Conservation (phyloP, 257 asterid genomes). For the Coffea eugenioides region DNA sequence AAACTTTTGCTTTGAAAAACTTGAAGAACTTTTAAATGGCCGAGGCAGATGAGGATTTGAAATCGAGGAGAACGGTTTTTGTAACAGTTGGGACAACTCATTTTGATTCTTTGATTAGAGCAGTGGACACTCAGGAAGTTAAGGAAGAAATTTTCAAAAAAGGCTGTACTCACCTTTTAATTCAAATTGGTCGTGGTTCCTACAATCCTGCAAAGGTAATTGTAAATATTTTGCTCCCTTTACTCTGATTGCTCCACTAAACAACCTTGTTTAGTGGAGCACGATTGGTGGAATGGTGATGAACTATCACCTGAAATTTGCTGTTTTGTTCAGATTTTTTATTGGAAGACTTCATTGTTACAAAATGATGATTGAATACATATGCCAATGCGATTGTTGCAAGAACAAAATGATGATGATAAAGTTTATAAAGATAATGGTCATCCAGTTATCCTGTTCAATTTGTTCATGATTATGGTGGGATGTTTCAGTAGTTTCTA, state of each 20-base stretch:
- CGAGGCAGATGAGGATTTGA: conserved; percentile 34
- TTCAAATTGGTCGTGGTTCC: conserved; percentile 95
- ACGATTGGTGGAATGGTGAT: no score
- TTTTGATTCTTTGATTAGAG: conserved; percentile 85
- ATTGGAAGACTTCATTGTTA: no score
- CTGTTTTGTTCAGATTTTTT: no score
- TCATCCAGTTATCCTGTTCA: no score
- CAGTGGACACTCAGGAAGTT: conserved; percentile 65
- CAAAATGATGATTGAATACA: no score
- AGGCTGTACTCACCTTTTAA: conserved; percentile 73
- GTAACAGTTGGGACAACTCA: conserved; percentile 92
- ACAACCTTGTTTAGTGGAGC: neutral
- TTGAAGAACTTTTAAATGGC: conserved; percentile 33
- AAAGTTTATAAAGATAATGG: no score
- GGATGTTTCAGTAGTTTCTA: no score
- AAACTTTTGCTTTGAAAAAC: neutral
- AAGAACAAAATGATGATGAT: no score
- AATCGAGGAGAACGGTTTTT: conserved; percentile 56
- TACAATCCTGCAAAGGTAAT: conserved; percentile 72
- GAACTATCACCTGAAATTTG: no score
- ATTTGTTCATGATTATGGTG: no score
- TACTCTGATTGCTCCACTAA: neutral
- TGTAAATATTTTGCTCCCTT: neutral
- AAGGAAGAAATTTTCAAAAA: conserved; percentile 53
- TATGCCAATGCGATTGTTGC: no score